phyloP scores from a whole-genome alignment of 805 yeast species.

The Metschnikowia similis region DNA sequence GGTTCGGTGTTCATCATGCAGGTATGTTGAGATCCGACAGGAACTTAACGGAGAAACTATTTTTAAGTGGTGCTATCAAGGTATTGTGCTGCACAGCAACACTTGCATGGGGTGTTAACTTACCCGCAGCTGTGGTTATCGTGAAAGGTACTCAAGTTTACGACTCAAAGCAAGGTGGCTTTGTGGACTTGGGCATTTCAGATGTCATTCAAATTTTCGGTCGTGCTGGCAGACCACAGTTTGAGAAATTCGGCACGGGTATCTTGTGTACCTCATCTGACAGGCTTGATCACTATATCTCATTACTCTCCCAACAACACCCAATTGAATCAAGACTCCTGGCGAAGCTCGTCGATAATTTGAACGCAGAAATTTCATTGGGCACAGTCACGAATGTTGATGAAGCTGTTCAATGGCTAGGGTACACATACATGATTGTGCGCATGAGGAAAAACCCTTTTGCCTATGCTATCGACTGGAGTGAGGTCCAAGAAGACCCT shows the following conservation, averaged over 20 bases:
- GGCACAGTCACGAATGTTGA: constrained; percentile 94
- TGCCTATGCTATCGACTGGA: constrained; percentile 87
- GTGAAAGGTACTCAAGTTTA: constrained; percentile 96
- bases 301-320: constrained; percentile 86
- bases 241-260: constrained; percentile 89
- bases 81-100: constrained; percentile 96
- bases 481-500: constrained; percentile 79
- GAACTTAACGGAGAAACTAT: constrained; percentile 83
- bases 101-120: constrained; percentile 98
- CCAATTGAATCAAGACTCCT: constrained; percentile 87
- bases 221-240: constrained; percentile 99
- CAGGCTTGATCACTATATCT: constrained; percentile 79
- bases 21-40: constrained; percentile 93
- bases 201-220: constrained; percentile 98
- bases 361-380: constrained; percentile 92
- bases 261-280: constrained; percentile 81
- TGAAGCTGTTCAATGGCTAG: constrained; percentile 97
- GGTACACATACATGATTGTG: constrained; percentile 90
- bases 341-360: constrained; percentile 78
- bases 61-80: constrained; percentile 76
- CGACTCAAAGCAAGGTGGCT: constrained; percentile 93
- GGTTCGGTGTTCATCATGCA: constrained; percentile 95
- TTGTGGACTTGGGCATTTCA: constrained; percentile 86
- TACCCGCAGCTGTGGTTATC: constrained; percentile 97
- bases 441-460: constrained; percentile 94